phyloP scores from a whole-genome alignment of 2,329 filamentous ascomycete genomes.

The Aspergillus ustus region DNA sequence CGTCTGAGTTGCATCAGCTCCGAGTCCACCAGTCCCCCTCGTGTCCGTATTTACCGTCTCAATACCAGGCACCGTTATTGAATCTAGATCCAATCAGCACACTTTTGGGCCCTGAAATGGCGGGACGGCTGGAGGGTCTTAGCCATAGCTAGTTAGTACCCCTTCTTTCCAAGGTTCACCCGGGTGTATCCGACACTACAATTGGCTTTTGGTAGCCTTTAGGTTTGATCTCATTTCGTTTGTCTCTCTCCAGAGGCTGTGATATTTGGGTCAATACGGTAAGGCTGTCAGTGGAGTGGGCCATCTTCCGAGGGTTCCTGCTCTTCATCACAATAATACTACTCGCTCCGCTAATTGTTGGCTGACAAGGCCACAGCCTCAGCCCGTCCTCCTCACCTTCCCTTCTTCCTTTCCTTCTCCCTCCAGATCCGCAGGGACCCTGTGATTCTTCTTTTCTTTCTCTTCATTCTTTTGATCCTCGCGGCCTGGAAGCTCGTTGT shows the following conservation, averaged over 20 bases:
- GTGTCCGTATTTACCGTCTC: conserved; percentile 23
- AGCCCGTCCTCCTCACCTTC: conserved; percentile 7
- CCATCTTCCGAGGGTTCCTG: conserved; percentile 8
- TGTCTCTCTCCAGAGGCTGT: conserved; percentile 10
- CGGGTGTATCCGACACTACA: background rate
- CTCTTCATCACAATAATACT: conserved; percentile 10
- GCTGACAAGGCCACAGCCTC: background rate
- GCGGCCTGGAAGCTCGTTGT: conserved; percentile 41
- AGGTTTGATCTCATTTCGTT: conserved; percentile 28
- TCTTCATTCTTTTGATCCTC: conserved; percentile 22
- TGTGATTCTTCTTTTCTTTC: conserved; percentile 18
- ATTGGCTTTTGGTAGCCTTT: conserved; percentile 22
- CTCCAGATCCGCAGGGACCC: conserved; percentile 8
- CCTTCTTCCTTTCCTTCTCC: conserved; percentile 1
- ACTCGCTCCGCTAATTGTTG: conserved; percentile 1
- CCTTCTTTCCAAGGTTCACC: background rate
- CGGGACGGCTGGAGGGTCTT: background rate
- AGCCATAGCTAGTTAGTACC: conserved; percentile 16
- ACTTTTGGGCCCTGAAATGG: conserved; percentile 4
- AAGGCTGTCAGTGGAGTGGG: background rate
- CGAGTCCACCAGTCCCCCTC: too few relatives aligned
- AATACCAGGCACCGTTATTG: conserved; percentile 32
- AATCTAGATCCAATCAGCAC: conserved; percentile 11
- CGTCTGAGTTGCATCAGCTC: background rate
- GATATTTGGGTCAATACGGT: conserved; percentile 22